Evolutionary conservation across 768 basidiomycete species (phyloP), one percentile per base, ranked within the genome.

Genomic region (Clitopilus passeckerianus): DNA sequence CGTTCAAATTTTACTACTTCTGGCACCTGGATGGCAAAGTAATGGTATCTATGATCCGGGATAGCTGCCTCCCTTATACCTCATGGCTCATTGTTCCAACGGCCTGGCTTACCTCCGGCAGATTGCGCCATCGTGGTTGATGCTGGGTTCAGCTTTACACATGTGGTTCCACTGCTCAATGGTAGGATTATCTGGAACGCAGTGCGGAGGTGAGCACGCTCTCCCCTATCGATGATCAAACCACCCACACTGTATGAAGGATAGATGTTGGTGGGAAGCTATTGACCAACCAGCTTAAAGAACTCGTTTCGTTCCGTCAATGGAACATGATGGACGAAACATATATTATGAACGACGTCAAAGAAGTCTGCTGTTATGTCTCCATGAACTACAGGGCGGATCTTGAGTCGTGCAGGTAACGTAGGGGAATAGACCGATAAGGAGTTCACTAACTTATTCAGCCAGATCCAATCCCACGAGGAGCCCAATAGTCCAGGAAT

Each of bases 271-370:
- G 96, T 56, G 96, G 95, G 53, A 97, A 98, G 75, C 81, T 98
- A 9, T 72, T 98, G 59, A 98, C 95, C 23, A 98, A 98, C 73
- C 91, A 96, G 56, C 82, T 98, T 22, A 97, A 97, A 69, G 92
- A 95, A 68, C 80, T 95, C 50, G 85, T 95, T 5, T 96, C 94
- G 12, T 98, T 91, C 71, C 87, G 96, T 46, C 95, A 98, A 69
- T 98, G 93, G 91, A 93, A 98, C 71, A 93, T 98, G 91, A 95
- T 95, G 87, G 94, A 97, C 67, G 90, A 98, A 71, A 95, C 93
- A 1, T 85, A 89, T 71, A 90, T 98, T 68, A 88, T 97, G 79
- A 95, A 96, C 74, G 83, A 90, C 66, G 89, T 93, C 66, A 95
- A 96, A 72, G 94, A 98, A 72, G 72, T 83, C 15, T 95, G 93